Base-by-base conservation (phyloP, 2,329 filamentous ascomycete genomes). In the Rhynchosporium secalis region DNA sequence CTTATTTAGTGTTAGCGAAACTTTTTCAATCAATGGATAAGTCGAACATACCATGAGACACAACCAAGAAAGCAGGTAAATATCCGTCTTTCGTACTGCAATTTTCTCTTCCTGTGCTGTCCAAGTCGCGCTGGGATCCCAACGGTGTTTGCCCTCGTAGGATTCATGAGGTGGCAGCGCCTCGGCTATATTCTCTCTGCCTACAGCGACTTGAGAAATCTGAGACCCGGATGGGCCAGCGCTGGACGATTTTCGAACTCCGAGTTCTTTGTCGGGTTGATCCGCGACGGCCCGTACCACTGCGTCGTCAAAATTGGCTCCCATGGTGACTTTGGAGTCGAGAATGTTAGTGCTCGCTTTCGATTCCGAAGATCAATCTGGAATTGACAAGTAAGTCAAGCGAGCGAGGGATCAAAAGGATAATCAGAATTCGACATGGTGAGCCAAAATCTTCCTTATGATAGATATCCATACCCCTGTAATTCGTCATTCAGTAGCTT, bases 101-200 rank as follows among this genome's bases (percentile, higher is more conserved):
- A 70, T 75, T 65, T 75, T 79, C 73, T 88, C 86, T 69, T 88
- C 86, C 40, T 79, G 78, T 3, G 77, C 72, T 15, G 81, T 80
- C 86, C 86, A 88, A 49, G 78, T 72, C 55, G 79, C 81, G 0
- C 75, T 69, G 0, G 80, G 80, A 66, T 83, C 80, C 67, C 77
- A 83, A 52, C 80, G 75, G 71, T 83, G 80, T 9, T 74, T 69
- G 1, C 81, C 79, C 67, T 83, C 81, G 64, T 82, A 83, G 4
- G 69, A 69, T 60, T 72, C 69, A 58, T 75, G 73, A 2, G 74
- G 74, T 29, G 70, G 64, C 48, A 71, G 57, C 28, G 71, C 66
- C 15, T 68, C 65, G 28, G 70, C 61, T 1, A 75, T 69, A 31
- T 75, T 66, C 54, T 68, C 69, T 56, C 66, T 57, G 13, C 66